Percentiles rank a stretch among this genome's conserved stretches.
These are phyloP conservation scores for Wickerhamomyces subpelliculosus DNA, from an alignment of 805 yeast species.

Conservation along the genomic window DNA sequence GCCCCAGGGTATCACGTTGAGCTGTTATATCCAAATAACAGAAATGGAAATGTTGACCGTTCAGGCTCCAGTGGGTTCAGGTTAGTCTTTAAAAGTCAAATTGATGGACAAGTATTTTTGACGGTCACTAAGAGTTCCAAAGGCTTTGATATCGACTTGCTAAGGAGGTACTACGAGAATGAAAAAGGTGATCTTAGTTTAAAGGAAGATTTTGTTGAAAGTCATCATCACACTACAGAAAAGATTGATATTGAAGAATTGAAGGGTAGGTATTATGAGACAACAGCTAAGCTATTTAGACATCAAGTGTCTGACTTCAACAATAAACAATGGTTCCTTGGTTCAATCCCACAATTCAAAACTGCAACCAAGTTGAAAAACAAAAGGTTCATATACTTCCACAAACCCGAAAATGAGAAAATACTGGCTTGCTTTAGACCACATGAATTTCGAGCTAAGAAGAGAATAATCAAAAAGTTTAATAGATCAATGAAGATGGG, in stretches of 20 bases:
- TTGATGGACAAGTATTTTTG: conserved; percentile 8
- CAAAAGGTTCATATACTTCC: conserved; percentile 25
- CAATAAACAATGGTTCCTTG: conserved; percentile 30
- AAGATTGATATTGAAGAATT: conserved; percentile 5
- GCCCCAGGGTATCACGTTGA: conserved; percentile 60
- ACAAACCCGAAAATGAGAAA: conserved; percentile 17
- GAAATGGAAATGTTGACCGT: conserved; percentile 1
- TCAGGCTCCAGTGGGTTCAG: conserved; percentile 24
- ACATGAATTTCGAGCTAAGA: conserved; percentile 29
- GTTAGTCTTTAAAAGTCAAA: conserved; percentile 21
- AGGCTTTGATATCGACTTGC: conserved; percentile 8
- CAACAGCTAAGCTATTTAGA: conserved; percentile 12
- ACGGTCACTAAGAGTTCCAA: conserved; percentile 11
- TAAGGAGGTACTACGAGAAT: conserved; percentile 4
- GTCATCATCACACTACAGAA: conserved; percentile 1
- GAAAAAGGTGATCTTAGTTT: conserved; percentile 7
- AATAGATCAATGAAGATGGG: conserved; percentile 13
- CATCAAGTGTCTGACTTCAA: conserved; percentile 26
- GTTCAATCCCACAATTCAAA: conserved; percentile 39
- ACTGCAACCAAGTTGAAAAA: conserved; percentile 11
- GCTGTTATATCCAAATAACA: conserved; percentile 18
- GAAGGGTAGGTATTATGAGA: not conserved
- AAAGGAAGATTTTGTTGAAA: not conserved
- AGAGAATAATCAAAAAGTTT: conserved; percentile 30
- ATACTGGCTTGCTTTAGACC: conserved; percentile 29